These are phyloP conservation scores for Cucurbita ficifolia DNA, from an alignment of 306 rosid genomes.

Conservation along the genomic window DNA sequence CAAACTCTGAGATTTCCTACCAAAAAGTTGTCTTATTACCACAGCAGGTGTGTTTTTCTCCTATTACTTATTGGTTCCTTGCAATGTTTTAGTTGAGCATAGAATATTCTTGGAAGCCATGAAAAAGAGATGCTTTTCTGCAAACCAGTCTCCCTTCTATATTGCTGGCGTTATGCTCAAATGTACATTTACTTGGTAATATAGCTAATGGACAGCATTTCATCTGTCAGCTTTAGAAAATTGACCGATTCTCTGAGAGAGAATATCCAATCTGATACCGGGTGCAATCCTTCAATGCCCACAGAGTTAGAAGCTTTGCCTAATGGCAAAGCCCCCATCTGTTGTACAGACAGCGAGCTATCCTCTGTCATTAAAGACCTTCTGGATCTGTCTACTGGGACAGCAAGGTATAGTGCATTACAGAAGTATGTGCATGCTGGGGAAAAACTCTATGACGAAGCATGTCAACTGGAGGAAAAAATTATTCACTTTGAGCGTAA, in stretches of 20 bases:
- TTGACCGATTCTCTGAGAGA: constrained; percentile 45
- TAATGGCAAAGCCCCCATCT: constrained; percentile 26
- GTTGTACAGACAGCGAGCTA: constrained; percentile 28
- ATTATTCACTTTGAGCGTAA: constrained; percentile 49
- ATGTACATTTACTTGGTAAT: background rate
- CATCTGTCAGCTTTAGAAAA: constrained; percentile 56
- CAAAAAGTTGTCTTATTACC: constrained; percentile 55
- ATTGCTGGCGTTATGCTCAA: background rate
- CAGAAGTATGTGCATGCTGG: constrained; percentile 49
- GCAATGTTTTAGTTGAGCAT: background rate
- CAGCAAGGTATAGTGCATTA: constrained; percentile 31
- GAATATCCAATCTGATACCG: constrained; percentile 28
- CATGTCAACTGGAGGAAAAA: constrained; percentile 39
- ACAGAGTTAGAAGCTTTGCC: constrained; percentile 27
- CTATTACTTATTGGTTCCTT: background rate
- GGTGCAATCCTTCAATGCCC: constrained; percentile 20
- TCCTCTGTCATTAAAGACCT: constrained; percentile 39
- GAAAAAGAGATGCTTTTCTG: background rate
- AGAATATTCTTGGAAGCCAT: background rate
- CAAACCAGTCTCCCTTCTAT: background rate
- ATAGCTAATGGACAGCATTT: constrained; percentile 5
- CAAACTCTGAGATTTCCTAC: constrained; percentile 76
- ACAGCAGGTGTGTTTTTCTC: constrained; percentile 32
- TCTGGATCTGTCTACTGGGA: constrained; percentile 42
- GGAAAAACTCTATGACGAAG: constrained; percentile 43